These are phyloP conservation scores for Pontederia paniculata DNA, from an alignment of 176 grass and related monocot species.

Conservation along the genomic window DNA sequence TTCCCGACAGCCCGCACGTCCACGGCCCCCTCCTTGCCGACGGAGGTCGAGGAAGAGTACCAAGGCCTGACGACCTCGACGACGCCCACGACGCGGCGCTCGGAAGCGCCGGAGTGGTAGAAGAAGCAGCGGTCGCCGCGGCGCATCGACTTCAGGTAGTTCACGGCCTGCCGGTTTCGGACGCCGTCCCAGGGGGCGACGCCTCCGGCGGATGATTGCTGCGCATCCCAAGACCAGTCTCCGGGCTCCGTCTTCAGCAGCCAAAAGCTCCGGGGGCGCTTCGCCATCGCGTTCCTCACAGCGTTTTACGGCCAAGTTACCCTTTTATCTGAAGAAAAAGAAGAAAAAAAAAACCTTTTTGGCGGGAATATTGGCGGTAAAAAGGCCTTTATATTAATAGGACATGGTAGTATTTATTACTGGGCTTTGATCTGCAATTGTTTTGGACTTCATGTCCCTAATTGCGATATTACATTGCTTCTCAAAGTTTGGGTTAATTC, in stretches of 20 bases:
- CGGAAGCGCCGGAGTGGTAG: conserved; percentile 52
- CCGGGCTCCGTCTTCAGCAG: conserved; percentile 71
- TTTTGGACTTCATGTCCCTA: no score
- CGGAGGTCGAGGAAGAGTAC: conserved; percentile 23
- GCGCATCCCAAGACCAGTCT: conserved; percentile 91
- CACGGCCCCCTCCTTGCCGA: conserved; percentile 37
- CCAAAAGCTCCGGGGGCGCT: conserved; percentile 32
- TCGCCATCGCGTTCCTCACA: not conserved
- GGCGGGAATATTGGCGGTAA: no score
- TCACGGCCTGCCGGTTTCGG: conserved; percentile 63
- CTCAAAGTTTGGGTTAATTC: no score
- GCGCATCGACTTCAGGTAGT: conserved; percentile 65
- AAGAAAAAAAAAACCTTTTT: no score
- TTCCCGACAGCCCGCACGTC: conserved; percentile 54
- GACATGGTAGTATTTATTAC: no score
- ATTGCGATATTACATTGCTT: no score
- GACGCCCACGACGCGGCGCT: conserved; percentile 52
- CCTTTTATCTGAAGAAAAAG: no score
- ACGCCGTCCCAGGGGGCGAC: conserved; percentile 78
- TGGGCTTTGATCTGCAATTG: no score
- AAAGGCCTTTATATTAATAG: no score
- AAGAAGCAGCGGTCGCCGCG: conserved; percentile 50
- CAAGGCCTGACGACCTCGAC: conserved; percentile 53
- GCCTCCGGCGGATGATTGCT: conserved; percentile 39
- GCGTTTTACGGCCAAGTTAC: no score